Conservation (phyloP, 352 stramenopile genomes). For the Thalassiosira livingstoniorum region DNA sequence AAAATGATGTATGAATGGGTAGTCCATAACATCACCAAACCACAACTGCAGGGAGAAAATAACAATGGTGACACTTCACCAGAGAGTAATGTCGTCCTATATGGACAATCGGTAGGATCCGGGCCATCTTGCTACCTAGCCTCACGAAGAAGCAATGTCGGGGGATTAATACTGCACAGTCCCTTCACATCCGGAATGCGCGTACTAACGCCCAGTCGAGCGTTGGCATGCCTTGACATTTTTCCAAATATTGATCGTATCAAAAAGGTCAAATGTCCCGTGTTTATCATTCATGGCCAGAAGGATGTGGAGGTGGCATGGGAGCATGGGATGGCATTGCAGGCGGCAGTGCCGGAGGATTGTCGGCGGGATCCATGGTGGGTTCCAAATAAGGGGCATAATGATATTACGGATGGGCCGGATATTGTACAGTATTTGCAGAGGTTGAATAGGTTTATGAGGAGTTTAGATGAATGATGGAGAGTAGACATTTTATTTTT, state of each 20-base stretch:
- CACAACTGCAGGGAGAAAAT: not conserved
- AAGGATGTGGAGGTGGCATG: constrained; percentile 84
- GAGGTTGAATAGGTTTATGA: constrained; percentile 72
- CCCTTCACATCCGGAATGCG: constrained; percentile 85
- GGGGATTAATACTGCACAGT: constrained; percentile 81
- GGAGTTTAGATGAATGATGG: constrained; percentile 59
- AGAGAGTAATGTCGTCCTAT: constrained; percentile 78
- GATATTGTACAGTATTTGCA: constrained; percentile 80
- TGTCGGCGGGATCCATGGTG: constrained; percentile 84
- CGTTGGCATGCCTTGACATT: constrained; percentile 82
- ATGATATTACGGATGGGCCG: constrained; percentile 85
- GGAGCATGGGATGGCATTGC: constrained; percentile 82
- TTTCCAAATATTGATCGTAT: constrained; percentile 86
- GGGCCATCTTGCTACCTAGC: constrained; percentile 84
- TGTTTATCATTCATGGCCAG: constrained; percentile 87
- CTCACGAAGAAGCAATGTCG: constrained; percentile 59
- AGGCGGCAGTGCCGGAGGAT: constrained; percentile 75
- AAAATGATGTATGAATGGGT: constrained; percentile 83
- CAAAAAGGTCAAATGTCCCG: constrained; percentile 77
- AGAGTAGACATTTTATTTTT: not conserved
- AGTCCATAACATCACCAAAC: constrained; percentile 43
- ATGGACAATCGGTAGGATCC: constrained; percentile 85
- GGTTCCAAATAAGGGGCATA: constrained; percentile 84
- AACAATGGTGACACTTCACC: constrained; percentile 21
- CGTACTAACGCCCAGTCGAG: constrained; percentile 79